phyloP scores from a whole-genome alignment of 2,329 filamentous ascomycete genomes.

The Boeremia lycopersici region DNA sequence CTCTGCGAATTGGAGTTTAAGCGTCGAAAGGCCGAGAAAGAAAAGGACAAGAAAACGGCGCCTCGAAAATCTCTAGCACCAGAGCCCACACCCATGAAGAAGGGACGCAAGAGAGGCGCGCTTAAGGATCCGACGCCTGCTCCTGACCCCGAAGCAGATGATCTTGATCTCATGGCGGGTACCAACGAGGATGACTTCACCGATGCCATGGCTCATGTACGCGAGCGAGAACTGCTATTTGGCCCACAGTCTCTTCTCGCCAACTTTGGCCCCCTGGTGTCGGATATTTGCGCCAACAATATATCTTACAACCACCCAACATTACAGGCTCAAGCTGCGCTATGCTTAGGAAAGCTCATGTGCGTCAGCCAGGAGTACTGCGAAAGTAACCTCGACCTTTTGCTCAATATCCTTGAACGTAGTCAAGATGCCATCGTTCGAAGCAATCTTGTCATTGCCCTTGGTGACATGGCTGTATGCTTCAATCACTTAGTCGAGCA shows the following conservation, averaged over 20 bases:
- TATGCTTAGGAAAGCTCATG: slow-evolving; percentile 98
- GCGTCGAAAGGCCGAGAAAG: slow-evolving; percentile 87
- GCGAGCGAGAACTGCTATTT: slow-evolving; percentile 82
- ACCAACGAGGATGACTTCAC: slow-evolving; percentile 95
- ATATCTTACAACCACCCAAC: slow-evolving; percentile 88
- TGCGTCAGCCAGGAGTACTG: slow-evolving; percentile 97
- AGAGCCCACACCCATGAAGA: slow-evolving; percentile 47
- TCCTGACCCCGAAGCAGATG: slow-evolving; percentile 71
- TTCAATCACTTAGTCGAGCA: slow-evolving; percentile 99
- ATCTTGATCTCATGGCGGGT: slow-evolving; percentile 94
- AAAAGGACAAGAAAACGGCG: slow-evolving; percentile 73
- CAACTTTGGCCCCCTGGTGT: slow-evolving; percentile 87
- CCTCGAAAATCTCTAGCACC: slow-evolving; percentile 39
- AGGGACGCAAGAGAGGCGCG: slow-evolving; percentile 49
- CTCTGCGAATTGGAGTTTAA: slow-evolving; percentile 99
- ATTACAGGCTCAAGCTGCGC: slow-evolving; percentile 88
- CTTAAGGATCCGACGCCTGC: slow-evolving; percentile 52
- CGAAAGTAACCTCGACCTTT: slow-evolving; percentile 85
- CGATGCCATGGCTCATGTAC: slow-evolving; percentile 82
- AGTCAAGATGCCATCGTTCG: slow-evolving; percentile 90
- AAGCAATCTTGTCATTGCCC: slow-evolving; percentile 93
- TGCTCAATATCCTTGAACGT: slow-evolving; percentile 97
- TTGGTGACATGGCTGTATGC: slow-evolving; percentile 98
- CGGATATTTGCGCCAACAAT: slow-evolving; percentile 90
- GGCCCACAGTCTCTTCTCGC: slow-evolving; percentile 83